Evolutionary conservation across 352 stramenopile genomes (phyloP).

Genomic region (Pythium rishiriense): DNA sequence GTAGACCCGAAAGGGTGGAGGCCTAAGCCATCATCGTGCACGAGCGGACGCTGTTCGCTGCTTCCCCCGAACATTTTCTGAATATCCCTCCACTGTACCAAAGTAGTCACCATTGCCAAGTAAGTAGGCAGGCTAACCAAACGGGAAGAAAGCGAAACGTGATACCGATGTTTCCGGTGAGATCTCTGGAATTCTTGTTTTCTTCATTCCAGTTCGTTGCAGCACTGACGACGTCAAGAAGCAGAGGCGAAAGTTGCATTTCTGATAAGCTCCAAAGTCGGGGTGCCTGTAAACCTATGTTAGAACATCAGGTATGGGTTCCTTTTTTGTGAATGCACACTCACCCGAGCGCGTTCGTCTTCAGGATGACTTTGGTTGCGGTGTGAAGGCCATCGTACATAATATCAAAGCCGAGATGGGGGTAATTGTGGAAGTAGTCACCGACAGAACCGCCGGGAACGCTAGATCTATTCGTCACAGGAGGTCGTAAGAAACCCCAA

Average conservation of each 20-base stretch:
- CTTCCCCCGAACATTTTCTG: constrained; percentile 48
- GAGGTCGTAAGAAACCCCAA: not conserved
- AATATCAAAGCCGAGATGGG: constrained; percentile 75
- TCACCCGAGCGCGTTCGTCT: constrained; percentile 77
- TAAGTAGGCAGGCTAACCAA: not conserved
- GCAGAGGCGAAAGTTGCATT: constrained; percentile 80
- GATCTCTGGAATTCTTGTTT: constrained; percentile 47
- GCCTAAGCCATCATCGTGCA: constrained; percentile 76
- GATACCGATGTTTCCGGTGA: constrained; percentile 68
- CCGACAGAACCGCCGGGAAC: constrained; percentile 53
- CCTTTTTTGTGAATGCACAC: not conserved
- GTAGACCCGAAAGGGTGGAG: constrained; percentile 80
- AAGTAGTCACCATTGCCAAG: too few species aligned
- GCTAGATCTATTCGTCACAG: constrained; percentile 32
- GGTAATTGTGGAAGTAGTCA: constrained; percentile 88
- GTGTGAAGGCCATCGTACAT: constrained; percentile 74
- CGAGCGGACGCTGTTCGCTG: constrained; percentile 60
- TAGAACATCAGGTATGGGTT: not conserved
- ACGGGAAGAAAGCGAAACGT: not conserved
- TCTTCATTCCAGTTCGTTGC: constrained; percentile 49
- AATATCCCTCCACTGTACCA: constrained; percentile 50
- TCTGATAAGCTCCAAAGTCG: constrained; percentile 82
- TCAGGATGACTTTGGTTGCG: constrained; percentile 77
- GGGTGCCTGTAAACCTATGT: constrained; percentile 42
- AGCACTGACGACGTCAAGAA: constrained; percentile 45